Percentiles rank a stretch among this genome's conserved stretches.
These are phyloP conservation scores for Aurinia saxatilis DNA, from an alignment of 345 rosid genomes.

Conservation along the genomic window DNA sequence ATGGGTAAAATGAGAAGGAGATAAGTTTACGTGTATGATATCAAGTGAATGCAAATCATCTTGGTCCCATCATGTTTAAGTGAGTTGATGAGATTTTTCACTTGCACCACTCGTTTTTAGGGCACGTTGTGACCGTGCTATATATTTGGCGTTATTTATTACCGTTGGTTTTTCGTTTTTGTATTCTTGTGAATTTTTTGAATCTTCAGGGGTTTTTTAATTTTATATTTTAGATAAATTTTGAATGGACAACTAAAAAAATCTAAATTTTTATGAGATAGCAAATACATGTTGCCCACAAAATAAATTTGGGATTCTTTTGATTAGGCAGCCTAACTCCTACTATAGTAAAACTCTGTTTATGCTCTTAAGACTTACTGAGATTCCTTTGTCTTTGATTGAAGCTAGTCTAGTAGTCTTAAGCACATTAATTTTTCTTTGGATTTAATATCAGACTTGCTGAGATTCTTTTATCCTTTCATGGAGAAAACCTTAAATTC, in stretches of 20 bases:
- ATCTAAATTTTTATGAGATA: no score
- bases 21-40: background rate
- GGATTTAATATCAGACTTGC: no score
- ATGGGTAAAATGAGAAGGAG: background rate
- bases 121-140: slow-evolving; percentile 2
- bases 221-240: no score
- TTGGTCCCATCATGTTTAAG: background rate
- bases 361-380: slow-evolving; percentile 76
- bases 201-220: background rate
- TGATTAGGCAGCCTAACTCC: slow-evolving; percentile 79
- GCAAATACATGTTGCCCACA: no score
- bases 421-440: no score
- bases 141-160: background rate
- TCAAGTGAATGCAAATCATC: background rate
- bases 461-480: no score
- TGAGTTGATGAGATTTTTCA: background rate
- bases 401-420: slow-evolving; percentile 78
- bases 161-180: background rate
- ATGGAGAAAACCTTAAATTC: no score
- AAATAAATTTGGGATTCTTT: no score
- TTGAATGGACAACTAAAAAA: no score
- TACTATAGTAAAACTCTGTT: slow-evolving; percentile 39
- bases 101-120: no score
- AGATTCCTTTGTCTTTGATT: slow-evolving; percentile 43
- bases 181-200: background rate